phyloP scores from a whole-genome alignment of 2,329 filamentous ascomycete genomes.

The Stagonosporopsis tanaceti region DNA sequence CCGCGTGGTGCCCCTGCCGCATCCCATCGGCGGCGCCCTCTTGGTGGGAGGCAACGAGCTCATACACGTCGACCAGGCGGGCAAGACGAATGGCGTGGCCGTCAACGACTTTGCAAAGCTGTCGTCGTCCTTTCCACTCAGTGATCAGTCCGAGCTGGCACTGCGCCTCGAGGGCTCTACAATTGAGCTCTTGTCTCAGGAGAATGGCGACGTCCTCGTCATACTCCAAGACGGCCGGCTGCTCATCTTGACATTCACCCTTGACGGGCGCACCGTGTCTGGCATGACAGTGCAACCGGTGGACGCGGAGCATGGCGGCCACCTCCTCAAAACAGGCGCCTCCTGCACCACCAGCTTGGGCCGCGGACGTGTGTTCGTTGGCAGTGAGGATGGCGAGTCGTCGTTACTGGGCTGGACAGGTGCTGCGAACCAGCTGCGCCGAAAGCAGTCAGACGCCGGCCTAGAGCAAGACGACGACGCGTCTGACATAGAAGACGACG shows the following conservation, averaged over 20 bases:
- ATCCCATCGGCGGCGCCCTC: slow-evolving; percentile 87
- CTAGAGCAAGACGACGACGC: slow-evolving; percentile 59
- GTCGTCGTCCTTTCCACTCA: slow-evolving; percentile 81
- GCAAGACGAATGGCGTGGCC: slow-evolving; percentile 89
- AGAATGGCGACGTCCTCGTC: slow-evolving; percentile 84
- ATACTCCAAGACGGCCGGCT: slow-evolving; percentile 78
- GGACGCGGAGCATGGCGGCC: slow-evolving; percentile 67
- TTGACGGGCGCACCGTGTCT: slow-evolving; percentile 91
- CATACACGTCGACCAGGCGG: slow-evolving; percentile 94
- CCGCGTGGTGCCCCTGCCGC: slow-evolving; percentile 80
- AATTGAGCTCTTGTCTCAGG: slow-evolving; percentile 77
- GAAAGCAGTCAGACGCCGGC: slow-evolving; percentile 70
- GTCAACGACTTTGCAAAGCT: slow-evolving; percentile 90
- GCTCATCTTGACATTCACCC: slow-evolving; percentile 78
- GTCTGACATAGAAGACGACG: slow-evolving; percentile 63
- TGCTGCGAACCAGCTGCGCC: slow-evolving; percentile 65
- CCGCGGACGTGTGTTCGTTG: slow-evolving; percentile 78
- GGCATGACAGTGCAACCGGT: slow-evolving; percentile 78
- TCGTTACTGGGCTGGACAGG: slow-evolving; percentile 78
- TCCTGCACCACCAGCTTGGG: slow-evolving; percentile 76
- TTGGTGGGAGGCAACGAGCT: slow-evolving; percentile 89
- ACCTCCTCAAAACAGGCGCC: slow-evolving; percentile 66
- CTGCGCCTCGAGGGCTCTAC: slow-evolving; percentile 83
- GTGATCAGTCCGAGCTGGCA: slow-evolving; percentile 82
- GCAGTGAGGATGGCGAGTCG: slow-evolving; percentile 84